phyloP scores from a whole-genome alignment of 2,329 filamentous ascomycete genomes.

The Diaporthe batatas region DNA sequence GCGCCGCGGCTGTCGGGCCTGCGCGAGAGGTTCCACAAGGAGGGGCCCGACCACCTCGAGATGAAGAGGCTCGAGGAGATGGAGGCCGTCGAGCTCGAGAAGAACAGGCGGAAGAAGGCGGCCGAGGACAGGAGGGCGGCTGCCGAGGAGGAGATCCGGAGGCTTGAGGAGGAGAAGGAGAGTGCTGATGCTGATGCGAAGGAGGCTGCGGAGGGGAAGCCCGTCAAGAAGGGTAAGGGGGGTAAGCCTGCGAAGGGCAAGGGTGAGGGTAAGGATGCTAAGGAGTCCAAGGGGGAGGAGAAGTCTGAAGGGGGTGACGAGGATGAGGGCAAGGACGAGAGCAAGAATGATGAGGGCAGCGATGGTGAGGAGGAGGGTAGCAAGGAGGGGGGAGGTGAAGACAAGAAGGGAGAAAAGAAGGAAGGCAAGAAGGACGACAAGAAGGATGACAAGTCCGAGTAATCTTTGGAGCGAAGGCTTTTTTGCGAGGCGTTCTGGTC shows the following conservation, averaged over 20 bases:
- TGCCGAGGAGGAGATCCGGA: constrained; percentile 49
- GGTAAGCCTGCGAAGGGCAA: constrained; percentile 43
- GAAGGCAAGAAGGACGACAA: constrained; percentile 37
- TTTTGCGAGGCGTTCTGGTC: constrained; percentile 30
- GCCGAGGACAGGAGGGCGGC: constrained; percentile 53
- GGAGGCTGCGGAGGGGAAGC: constrained; percentile 41
- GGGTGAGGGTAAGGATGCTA: constrained; percentile 30
- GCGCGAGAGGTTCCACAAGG: constrained; percentile 54
- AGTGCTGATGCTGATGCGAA: constrained; percentile 45
- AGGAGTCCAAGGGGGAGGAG: not conserved
- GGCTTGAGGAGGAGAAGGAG: constrained; percentile 52
- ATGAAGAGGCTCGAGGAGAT: constrained; percentile 61
- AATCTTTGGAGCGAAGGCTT: not conserved
- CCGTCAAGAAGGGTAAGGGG: constrained; percentile 28
- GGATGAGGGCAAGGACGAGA: too few species aligned
- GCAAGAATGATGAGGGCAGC: constrained; percentile 36
- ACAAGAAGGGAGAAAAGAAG: constrained; percentile 38
- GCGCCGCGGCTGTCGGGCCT: constrained; percentile 53
- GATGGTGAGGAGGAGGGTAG: constrained; percentile 40
- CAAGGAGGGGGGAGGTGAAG: constrained; percentile 24
- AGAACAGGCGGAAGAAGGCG: constrained; percentile 54
- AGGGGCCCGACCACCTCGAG: constrained; percentile 51
- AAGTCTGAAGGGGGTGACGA: constrained; percentile 19
- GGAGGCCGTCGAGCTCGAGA: constrained; percentile 57
- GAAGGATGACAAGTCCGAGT: constrained; percentile 38